Conservation (phyloP, 805 yeast genomes). For the Myxozyma neglecta region DNA sequence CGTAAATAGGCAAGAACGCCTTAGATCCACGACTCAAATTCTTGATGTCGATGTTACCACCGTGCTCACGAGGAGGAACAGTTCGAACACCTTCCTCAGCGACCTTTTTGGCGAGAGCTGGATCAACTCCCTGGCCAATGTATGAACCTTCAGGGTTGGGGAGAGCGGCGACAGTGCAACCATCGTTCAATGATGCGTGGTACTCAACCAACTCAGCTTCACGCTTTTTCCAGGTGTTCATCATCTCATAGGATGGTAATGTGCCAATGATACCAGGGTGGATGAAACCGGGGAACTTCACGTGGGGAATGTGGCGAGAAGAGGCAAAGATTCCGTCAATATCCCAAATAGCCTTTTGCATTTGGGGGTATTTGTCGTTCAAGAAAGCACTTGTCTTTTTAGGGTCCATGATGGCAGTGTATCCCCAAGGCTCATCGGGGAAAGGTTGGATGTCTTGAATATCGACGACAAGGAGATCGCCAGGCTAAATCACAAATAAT, state of each 20-base stretch:
- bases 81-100: slow-evolving; percentile 51
- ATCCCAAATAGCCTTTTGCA: slow-evolving; percentile 56
- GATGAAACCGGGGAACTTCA: slow-evolving; percentile 51
- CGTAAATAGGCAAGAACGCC: slow-evolving; percentile 50
- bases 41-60: slow-evolving; percentile 57
- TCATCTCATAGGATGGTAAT: slow-evolving; percentile 48
- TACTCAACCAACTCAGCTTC: slow-evolving; percentile 43
- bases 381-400: slow-evolving; percentile 53
- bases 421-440: slow-evolving; percentile 57
- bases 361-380: slow-evolving; percentile 50
- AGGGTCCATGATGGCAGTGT: slow-evolving; percentile 52
- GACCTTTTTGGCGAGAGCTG: slow-evolving; percentile 39
- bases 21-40: slow-evolving; percentile 52
- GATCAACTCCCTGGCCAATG: slow-evolving; percentile 44
- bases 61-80: slow-evolving; percentile 50
- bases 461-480: slow-evolving; percentile 50
- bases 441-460: slow-evolving; percentile 55
- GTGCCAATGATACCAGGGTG: slow-evolving; percentile 57
- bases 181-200: slow-evolving; percentile 33
- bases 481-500: slow-evolving; percentile 38
- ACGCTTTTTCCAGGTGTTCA: slow-evolving; percentile 49
- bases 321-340: slow-evolving; percentile 53
- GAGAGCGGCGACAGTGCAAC: slow-evolving; percentile 43
- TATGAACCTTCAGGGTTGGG: slow-evolving; percentile 45
- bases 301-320: slow-evolving; percentile 53